Conservation (phyloP, 352 stramenopile genomes). For the Phytophthora pluvialis region DNA sequence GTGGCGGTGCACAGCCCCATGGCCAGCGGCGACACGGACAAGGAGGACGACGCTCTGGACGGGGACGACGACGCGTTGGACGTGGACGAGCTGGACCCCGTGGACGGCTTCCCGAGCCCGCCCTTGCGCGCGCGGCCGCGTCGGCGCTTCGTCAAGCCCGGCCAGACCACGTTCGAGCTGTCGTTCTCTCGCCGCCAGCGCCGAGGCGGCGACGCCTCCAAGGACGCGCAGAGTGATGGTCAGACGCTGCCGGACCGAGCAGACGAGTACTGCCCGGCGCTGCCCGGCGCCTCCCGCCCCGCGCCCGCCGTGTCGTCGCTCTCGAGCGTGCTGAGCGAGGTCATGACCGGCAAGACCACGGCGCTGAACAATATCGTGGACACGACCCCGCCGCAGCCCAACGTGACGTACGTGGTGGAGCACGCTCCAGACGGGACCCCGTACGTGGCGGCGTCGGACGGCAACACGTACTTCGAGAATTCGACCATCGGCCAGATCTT, state of each 20-base stretch:
- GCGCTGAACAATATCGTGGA: slow-evolving; percentile 52
- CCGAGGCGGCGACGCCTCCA: not conserved
- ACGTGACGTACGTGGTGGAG: slow-evolving; percentile 49
- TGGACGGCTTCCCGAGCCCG: slow-evolving; percentile 32
- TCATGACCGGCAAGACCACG: slow-evolving; percentile 49
- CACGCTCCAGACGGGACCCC: slow-evolving; percentile 44
- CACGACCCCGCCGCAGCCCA: slow-evolving; percentile 40
- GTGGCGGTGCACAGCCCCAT: slow-evolving; percentile 6
- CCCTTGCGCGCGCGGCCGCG: slow-evolving; percentile 30
- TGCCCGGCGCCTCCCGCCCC: slow-evolving; percentile 1
- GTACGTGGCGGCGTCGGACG: slow-evolving; percentile 50
- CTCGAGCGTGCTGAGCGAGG: slow-evolving; percentile 54
- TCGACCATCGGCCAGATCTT: slow-evolving; percentile 59
- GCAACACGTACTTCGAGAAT: slow-evolving; percentile 49
- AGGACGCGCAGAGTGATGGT: not conserved
- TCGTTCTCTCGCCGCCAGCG: slow-evolving; percentile 48
- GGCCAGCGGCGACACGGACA: slow-evolving; percentile 9
- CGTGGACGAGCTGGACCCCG: slow-evolving; percentile 33
- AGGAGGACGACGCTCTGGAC: slow-evolving; percentile 18
- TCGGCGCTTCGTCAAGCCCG: slow-evolving; percentile 59
- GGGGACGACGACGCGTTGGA: not conserved
- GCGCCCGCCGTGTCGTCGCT: slow-evolving; percentile 50
- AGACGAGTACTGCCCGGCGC: slow-evolving; percentile 16
- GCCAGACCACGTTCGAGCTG: slow-evolving; percentile 52
- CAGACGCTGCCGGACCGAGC: not conserved